Percentiles rank a stretch among this genome's conserved stretches.
phyloP scores from a whole-genome alignment of 2,329 filamentous ascomycete genomes.

The Lizonia empirigonia region DNA sequence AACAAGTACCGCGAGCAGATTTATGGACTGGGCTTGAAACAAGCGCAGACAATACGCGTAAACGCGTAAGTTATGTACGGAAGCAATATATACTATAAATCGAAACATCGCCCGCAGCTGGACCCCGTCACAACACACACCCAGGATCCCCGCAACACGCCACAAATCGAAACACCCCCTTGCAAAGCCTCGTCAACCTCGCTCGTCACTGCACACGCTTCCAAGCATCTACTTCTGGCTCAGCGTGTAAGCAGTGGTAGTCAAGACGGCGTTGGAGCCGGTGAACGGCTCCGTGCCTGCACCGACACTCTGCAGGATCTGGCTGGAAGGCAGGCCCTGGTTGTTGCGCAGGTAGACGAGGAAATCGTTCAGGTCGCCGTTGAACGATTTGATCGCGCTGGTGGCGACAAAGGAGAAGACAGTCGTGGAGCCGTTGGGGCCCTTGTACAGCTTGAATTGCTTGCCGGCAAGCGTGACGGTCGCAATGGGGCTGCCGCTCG shows the following conservation, averaged over 20 bases:
- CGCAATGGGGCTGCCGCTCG: conserved; percentile 59
- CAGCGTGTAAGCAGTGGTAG: conserved; percentile 49
- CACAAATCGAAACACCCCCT: no score
- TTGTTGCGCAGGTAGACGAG: conserved; percentile 59
- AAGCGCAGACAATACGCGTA: no score
- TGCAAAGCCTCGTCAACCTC: no score
- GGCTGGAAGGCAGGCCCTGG: conserved; percentile 55
- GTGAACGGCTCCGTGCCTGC: conserved; percentile 64
- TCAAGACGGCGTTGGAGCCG: conserved; percentile 55
- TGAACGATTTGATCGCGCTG: conserved; percentile 58
- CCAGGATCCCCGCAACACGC: no score
- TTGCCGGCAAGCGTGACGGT: conserved; percentile 60
- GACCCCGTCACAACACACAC: no score
- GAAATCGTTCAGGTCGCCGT: conserved; percentile 64
- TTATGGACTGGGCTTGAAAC: no score
- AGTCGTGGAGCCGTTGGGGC: conserved; percentile 63
- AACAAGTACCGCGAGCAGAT: no score
- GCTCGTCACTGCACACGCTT: no score
- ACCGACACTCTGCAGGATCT: conserved; percentile 61
- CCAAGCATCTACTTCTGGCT: conserved; percentile 24
- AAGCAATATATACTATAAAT: conserved; percentile 7
- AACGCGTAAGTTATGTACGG: no score
- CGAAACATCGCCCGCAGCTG: no score
- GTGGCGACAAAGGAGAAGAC: conserved; percentile 66
- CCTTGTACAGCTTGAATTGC: conserved; percentile 65